Conservation (phyloP, 2,329 filamentous ascomycete species). For the Hansfordia pulvinata region DNA sequence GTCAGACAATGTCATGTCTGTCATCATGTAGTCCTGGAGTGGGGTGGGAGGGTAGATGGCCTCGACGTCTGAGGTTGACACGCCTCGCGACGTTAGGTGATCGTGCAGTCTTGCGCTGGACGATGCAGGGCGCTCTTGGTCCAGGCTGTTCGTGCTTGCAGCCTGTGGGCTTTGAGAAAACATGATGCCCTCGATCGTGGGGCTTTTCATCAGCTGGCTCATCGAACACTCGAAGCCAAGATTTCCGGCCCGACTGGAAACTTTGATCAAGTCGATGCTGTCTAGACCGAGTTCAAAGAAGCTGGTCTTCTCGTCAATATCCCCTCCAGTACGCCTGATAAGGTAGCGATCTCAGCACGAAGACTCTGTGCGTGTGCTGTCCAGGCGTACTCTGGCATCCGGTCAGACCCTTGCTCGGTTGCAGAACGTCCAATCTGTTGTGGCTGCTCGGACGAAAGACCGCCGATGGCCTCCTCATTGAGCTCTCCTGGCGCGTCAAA, state of each 20-base stretch:
- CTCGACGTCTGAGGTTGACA: slow-evolving; percentile 30
- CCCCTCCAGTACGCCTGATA: slow-evolving; percentile 40
- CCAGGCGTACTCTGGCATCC: too few relatives aligned
- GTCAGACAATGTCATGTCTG: slow-evolving; percentile 64
- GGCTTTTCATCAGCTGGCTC: slow-evolving; percentile 62
- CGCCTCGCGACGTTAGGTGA: slow-evolving; percentile 20
- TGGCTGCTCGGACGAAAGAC: too few relatives aligned
- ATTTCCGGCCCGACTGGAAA: slow-evolving; percentile 58
- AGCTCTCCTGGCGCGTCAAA: too few relatives aligned
- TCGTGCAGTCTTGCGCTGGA: slow-evolving; percentile 17
- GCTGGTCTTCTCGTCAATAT: slow-evolving; percentile 44
- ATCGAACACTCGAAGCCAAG: slow-evolving; percentile 47
- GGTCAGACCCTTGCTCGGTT: too few relatives aligned
- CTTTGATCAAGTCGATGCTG: slow-evolving; percentile 82
- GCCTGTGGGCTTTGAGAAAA: slow-evolving; percentile 1
- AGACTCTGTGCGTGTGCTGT: slow-evolving; percentile 40
- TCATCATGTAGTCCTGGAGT: slow-evolving; percentile 76
- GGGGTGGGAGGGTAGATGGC: slow-evolving; percentile 62
- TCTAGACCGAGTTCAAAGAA: slow-evolving; percentile 78
- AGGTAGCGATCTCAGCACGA: slow-evolving; percentile 44
- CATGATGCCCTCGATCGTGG: slow-evolving; percentile 52
- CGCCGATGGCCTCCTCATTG: too few relatives aligned
- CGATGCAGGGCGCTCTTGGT: slow-evolving; percentile 1
- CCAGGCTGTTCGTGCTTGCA: background rate
- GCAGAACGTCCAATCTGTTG: too few relatives aligned